Evolutionary conservation across 345 rosid genomes (phyloP).

Genomic region (Euphorbia tirucalli): DNA sequence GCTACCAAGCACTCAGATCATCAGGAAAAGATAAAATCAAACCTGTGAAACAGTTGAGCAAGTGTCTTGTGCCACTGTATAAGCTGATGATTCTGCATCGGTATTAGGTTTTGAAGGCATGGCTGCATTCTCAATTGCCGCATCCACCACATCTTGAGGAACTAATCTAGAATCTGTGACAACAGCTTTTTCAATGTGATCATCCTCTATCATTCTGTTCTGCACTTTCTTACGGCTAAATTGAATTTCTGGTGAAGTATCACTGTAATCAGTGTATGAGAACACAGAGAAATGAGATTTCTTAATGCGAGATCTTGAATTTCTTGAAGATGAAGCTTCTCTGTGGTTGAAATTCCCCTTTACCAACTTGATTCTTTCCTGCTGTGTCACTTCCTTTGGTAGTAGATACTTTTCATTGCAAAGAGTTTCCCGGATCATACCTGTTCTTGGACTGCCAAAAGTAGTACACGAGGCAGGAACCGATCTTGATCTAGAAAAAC

Average conservation of each 20-base stretch:
- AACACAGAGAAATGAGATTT: constrained; percentile 36
- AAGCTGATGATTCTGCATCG: constrained; percentile 35
- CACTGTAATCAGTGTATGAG: constrained; percentile 26
- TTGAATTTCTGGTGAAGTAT: constrained; percentile 44
- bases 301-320: constrained; percentile 35
- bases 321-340: constrained; percentile 43
- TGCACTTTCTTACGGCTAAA: constrained; percentile 30
- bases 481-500: constrained; percentile 65
- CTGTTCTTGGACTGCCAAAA: constrained; percentile 42
- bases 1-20: not conserved
- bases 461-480: constrained; percentile 54
- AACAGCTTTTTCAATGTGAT: constrained; percentile 28
- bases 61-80: constrained; percentile 26
- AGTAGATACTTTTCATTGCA: constrained; percentile 41
- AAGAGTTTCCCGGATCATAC: constrained; percentile 37
- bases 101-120: constrained; percentile 32
- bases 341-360: constrained; percentile 38
- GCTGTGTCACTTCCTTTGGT: constrained; percentile 42
- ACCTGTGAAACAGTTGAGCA: constrained; percentile 41
- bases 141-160: constrained; percentile 36
- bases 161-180: constrained; percentile 34
- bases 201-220: constrained; percentile 27
- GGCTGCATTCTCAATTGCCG: constrained; percentile 32
- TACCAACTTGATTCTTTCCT: constrained; percentile 46
- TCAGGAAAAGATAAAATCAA: constrained; percentile 11